Percentiles rank a stretch among this genome's conserved stretches.
Evolutionary conservation across 352 stramenopile species (phyloP).

Genomic region (Phytopythium ostracodes): DNA sequence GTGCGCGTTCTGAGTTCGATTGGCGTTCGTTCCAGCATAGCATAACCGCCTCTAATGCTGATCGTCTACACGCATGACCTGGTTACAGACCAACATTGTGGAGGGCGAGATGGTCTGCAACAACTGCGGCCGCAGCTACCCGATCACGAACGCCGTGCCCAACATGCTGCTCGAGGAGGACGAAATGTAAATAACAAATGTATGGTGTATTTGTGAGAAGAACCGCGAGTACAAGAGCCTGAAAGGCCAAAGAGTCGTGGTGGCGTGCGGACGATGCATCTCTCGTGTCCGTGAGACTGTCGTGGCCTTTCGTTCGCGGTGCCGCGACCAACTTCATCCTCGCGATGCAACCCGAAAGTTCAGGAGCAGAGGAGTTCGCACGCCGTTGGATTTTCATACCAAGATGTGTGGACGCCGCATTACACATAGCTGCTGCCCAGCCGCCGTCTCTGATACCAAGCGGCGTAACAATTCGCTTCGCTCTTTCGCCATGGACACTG

Average conservation of each 20-base stretch:
- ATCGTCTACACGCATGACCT: constrained; percentile 1
- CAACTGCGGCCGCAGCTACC: constrained; percentile 79
- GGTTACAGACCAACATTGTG: constrained; percentile 72
- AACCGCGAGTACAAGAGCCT: not conserved
- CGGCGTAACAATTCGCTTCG: not conserved
- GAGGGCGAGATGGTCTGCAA: constrained; percentile 83
- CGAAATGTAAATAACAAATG: constrained; percentile 52
- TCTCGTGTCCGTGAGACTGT: not conserved
- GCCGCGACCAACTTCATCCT: not conserved
- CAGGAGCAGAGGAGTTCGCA: not conserved
- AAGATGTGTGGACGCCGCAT: not conserved
- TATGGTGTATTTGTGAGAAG: not conserved
- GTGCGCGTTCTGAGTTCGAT: constrained; percentile 8
- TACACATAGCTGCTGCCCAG: not conserved
- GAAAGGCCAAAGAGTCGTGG: not conserved
- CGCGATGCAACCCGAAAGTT: not conserved
- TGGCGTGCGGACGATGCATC: not conserved
- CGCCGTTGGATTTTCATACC: not conserved
- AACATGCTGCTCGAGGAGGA: constrained; percentile 88
- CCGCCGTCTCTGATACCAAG: not conserved
- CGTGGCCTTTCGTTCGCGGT: not conserved
- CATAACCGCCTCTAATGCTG: not conserved
- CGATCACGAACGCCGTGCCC: constrained; percentile 72
- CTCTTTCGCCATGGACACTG: not conserved
- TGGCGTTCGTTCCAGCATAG: not conserved